A percentile compares a stretch with the other conserved stretches of the same genome.
Evolutionary conservation across 345 rosid species (phyloP).

Genomic region (Gynandropsis gynandra): DNA sequence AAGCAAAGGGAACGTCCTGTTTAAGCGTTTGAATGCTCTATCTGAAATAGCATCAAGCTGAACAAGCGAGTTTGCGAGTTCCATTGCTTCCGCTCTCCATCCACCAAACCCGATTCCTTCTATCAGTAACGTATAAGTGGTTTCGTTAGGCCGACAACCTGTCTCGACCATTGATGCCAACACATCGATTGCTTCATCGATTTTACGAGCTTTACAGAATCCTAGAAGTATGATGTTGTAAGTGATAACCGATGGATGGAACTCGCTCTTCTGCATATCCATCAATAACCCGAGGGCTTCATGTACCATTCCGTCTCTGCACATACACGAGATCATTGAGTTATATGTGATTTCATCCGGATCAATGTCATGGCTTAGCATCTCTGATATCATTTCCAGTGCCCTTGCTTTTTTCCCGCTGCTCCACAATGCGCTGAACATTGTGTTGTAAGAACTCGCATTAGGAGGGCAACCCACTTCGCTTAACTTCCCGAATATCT

Average conservation of each 20-base stretch:
- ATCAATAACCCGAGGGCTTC: constrained; percentile 59
- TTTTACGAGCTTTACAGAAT: constrained; percentile 57
- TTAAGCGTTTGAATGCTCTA: constrained; percentile 47
- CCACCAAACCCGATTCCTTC: constrained; percentile 82
- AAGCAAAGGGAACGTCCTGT: constrained; percentile 56
- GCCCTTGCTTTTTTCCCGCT: constrained; percentile 53
- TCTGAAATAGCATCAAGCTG: constrained; percentile 47
- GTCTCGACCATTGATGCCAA: constrained; percentile 52
- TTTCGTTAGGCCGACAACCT: constrained; percentile 71
- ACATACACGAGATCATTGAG: constrained; percentile 70
- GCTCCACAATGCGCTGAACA: constrained; percentile 78
- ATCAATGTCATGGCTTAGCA: constrained; percentile 50
- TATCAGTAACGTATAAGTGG: constrained; percentile 53
- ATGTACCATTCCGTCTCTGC: constrained; percentile 81
- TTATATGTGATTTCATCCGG: constrained; percentile 78
- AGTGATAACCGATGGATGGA: constrained; percentile 52
- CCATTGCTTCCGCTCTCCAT: constrained; percentile 62
- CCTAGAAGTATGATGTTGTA: constrained; percentile 76
- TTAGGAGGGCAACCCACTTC: constrained; percentile 76
- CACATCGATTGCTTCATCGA: constrained; percentile 57
- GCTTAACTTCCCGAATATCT: constrained; percentile 54
- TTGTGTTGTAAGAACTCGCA: constrained; percentile 70
- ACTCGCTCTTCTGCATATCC: constrained; percentile 59
- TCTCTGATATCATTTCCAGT: constrained; percentile 52
- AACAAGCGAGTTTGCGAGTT: constrained; percentile 48